phyloP scores from a whole-genome alignment of 2,329 filamentous ascomycete genomes.

The Stachybotrys elegans region DNA sequence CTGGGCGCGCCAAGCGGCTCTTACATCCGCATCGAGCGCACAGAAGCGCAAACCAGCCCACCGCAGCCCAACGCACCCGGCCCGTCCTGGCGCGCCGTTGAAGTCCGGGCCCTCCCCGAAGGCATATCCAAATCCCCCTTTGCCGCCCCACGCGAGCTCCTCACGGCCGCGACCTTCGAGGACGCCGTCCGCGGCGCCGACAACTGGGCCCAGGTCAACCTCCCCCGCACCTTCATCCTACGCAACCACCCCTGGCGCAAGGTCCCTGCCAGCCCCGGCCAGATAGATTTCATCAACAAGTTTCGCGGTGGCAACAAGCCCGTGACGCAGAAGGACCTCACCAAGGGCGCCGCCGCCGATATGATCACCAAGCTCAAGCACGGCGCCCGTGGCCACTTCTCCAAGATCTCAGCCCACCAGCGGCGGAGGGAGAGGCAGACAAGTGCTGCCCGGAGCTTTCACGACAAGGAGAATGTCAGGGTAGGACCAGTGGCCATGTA shows the following conservation, averaged over 20 bases:
- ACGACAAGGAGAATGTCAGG: conserved; percentile 44
- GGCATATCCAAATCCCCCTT: conserved; percentile 52
- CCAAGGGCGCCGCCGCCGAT: conserved; percentile 76
- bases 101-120: conserved; percentile 42
- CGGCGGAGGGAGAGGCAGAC: conserved; percentile 38
- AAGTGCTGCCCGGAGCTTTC: conserved; percentile 32
- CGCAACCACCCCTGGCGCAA: conserved; percentile 66
- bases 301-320: conserved; percentile 47
- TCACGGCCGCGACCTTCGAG: conserved; percentile 59
- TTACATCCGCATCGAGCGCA: conserved; percentile 48
- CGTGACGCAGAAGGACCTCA: conserved; percentile 53
- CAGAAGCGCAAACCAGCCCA: conserved; percentile 15
- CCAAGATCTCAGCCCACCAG: conserved; percentile 45
- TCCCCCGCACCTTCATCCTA: conserved; percentile 62
- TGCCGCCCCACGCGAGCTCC: conserved; percentile 63
- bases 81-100: conserved; percentile 37
- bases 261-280: conserved; percentile 55
- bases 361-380: conserved; percentile 92
- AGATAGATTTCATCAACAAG: conserved; percentile 68
- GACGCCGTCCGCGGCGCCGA: conserved; percentile 82
- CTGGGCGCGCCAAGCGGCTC: conserved; percentile 62
- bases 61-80: conserved; percentile 15
- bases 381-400: conserved; percentile 65
- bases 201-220: conserved; percentile 66
- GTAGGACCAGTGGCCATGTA: conserved; percentile 46